These are phyloP conservation scores for Gymnopus androsaceus DNA, from an alignment of 1,284 basidiomycete species.

Conservation along the genomic window DNA sequence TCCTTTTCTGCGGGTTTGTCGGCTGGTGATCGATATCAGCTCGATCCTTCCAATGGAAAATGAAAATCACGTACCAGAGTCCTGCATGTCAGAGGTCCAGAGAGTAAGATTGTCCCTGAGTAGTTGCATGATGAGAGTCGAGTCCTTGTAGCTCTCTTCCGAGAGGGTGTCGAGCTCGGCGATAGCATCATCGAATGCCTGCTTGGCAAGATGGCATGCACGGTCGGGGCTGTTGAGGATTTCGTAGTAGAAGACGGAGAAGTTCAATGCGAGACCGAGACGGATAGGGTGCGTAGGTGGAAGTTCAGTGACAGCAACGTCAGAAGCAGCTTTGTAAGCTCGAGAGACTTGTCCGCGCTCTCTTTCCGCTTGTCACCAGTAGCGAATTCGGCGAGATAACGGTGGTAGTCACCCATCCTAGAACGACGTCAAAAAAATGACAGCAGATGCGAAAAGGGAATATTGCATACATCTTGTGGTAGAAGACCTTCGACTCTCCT, in stretches of 20 bases:
- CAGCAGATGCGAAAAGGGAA: conserved; percentile 10
- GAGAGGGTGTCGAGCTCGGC: conserved; percentile 99
- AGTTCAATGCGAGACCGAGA: conserved; percentile 98
- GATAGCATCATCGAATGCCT: conserved; percentile 99
- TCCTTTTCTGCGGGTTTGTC: conserved; percentile 77
- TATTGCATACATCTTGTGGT: conserved; percentile 95
- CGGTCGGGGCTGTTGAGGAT: conserved; percentile 99
- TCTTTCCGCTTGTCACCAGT: conserved; percentile 99
- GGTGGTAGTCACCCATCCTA: conserved; percentile 99
- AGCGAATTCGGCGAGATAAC: conserved; percentile 99
- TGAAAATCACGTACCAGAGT: conserved; percentile 59
- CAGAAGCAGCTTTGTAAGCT: conserved; percentile 99
- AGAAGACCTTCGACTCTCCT: conserved; percentile 99
- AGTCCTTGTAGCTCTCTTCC: conserved; percentile 99
- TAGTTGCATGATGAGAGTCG: conserved; percentile 98
- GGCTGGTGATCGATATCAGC: conserved; percentile 32
- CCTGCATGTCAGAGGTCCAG: conserved; percentile 98
- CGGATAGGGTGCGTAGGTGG: conserved; percentile 99
- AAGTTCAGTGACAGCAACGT: conserved; percentile 96
- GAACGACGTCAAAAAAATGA: not conserved
- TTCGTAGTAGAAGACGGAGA: conserved; percentile 99
- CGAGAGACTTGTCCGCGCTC: conserved; percentile 97
- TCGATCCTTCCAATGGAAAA: not conserved
- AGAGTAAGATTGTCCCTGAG: conserved; percentile 98
- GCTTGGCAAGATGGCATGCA: conserved; percentile 99